phyloP scores from a whole-genome alignment of 129 eudicot species.

The Flaveria linearis region DNA sequence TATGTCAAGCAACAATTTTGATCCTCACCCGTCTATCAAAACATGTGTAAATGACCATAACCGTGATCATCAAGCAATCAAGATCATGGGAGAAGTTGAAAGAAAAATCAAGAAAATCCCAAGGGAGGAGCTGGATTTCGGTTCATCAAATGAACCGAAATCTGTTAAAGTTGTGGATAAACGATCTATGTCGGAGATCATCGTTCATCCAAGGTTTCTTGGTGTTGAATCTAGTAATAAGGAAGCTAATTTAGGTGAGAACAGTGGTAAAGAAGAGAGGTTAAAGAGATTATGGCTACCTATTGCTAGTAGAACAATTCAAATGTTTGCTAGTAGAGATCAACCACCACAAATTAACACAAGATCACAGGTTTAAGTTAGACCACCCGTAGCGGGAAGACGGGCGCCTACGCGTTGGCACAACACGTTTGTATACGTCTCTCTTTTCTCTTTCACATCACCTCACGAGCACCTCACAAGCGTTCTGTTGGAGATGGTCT shows the following conservation, averaged over 20 bases:
- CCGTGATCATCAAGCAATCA: constrained; percentile 34
- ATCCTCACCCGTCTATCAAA: neutral
- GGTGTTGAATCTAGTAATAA: constrained; percentile 25
- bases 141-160: constrained; percentile 17
- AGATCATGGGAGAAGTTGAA: constrained; percentile 55
- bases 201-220: constrained; percentile 55
- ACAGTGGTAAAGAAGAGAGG: constrained; percentile 48
- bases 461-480: too few relatives aligned
- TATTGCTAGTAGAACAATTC: constrained; percentile 75
- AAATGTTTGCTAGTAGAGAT: constrained; percentile 81
- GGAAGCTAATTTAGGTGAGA: constrained; percentile 18
- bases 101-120: constrained; percentile 1
- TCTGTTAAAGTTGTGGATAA: constrained; percentile 34
- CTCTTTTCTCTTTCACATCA: too few relatives aligned
- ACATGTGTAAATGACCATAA: constrained; percentile 4
- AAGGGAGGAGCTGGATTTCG: constrained; percentile 20
- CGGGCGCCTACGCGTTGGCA: too few relatives aligned
- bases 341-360: constrained; percentile 32
- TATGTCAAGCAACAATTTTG: constrained; percentile 34
- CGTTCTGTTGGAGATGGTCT: neutral
- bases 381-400: too few relatives aligned
- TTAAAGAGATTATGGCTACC: constrained; percentile 73
- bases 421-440: too few relatives aligned
- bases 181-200: constrained; percentile 77
- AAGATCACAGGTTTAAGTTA: constrained; percentile 33